Evolutionary conservation across 2,329 filamentous ascomycete genomes (phyloP).

Genomic region (Botrytis paeoniae): DNA sequence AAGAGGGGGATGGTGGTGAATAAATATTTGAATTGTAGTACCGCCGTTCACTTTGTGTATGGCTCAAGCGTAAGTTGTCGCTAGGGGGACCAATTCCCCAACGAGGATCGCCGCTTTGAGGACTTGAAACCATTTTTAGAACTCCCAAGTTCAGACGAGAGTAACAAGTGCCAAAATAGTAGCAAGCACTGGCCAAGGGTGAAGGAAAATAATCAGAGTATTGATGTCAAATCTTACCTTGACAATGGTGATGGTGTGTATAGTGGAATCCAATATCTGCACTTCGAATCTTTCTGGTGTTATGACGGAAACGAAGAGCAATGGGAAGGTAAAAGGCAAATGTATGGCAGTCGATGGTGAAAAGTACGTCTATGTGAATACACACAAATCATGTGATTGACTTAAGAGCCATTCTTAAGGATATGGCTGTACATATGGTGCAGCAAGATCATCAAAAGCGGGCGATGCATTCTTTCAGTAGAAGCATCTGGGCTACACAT

Average conservation of each 20-base stretch:
- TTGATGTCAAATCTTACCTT: neutral
- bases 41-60: neutral
- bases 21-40: neutral
- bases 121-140: neutral
- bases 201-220: neutral
- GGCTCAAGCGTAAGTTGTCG: neutral
- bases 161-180: neutral
- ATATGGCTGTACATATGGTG: neutral
- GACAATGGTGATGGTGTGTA: neutral
- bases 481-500: neutral
- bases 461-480: neutral
- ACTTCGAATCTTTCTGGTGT: neutral
- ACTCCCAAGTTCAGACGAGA: neutral
- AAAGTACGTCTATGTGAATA: neutral
- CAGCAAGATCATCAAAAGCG: neutral
- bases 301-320: neutral
- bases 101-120: neutral
- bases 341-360: neutral
- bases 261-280: neutral
- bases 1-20: neutral
- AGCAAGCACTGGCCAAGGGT: neutral
- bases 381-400: neutral
- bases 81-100: conserved; percentile 6
- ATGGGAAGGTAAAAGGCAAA: neutral
- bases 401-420: neutral